A percentile compares a stretch with the other conserved stretches of the same genome.
Evolutionary conservation across 2,329 filamentous ascomycete genomes (phyloP).

Genomic region (Diplocarpon rosae): DNA sequence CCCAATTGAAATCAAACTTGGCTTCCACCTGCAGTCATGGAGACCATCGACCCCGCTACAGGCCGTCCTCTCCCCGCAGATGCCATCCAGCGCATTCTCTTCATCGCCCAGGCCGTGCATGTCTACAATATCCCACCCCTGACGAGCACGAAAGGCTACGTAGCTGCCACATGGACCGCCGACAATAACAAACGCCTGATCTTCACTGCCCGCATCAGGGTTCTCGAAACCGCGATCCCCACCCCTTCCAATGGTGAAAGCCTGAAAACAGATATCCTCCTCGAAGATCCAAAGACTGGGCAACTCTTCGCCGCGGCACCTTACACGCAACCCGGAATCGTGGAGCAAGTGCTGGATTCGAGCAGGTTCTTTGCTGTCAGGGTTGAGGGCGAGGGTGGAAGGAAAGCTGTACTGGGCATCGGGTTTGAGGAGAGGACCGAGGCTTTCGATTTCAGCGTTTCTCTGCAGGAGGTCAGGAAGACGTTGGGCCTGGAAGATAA

Average conservation of each 20-base stretch:
- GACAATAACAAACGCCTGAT: conserved; percentile 60
- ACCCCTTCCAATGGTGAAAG: conserved; percentile 33
- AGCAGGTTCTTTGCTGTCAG: conserved; percentile 76
- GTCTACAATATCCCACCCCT: conserved; percentile 82
- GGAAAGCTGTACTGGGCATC: conserved; percentile 71
- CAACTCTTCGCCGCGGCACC: conserved; percentile 77
- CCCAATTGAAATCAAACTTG: not conserved
- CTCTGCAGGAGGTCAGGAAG: conserved; percentile 67
- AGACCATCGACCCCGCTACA: conserved; percentile 55
- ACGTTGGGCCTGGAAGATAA: conserved; percentile 49
- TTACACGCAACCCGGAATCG: conserved; percentile 52
- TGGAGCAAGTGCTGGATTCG: conserved; percentile 71
- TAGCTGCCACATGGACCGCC: conserved; percentile 65
- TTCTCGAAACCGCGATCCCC: conserved; percentile 61
- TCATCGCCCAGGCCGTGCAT: conserved; percentile 63
- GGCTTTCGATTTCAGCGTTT: conserved; percentile 76
- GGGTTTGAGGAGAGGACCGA: conserved; percentile 81
- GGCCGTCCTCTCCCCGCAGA: conserved; percentile 56
- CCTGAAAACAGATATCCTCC: conserved; percentile 63
- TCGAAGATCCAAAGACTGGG: conserved; percentile 64
- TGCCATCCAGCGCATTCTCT: conserved; percentile 77
- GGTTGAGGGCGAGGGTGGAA: conserved; percentile 63
- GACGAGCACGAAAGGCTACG: conserved; percentile 67
- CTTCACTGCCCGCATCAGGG: conserved; percentile 72
- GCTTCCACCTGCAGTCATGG: conserved; percentile 19